These are phyloP conservation scores for Colletotrichum abscissum DNA, from an alignment of 2,329 filamentous ascomycete species.

Conservation along the genomic window DNA sequence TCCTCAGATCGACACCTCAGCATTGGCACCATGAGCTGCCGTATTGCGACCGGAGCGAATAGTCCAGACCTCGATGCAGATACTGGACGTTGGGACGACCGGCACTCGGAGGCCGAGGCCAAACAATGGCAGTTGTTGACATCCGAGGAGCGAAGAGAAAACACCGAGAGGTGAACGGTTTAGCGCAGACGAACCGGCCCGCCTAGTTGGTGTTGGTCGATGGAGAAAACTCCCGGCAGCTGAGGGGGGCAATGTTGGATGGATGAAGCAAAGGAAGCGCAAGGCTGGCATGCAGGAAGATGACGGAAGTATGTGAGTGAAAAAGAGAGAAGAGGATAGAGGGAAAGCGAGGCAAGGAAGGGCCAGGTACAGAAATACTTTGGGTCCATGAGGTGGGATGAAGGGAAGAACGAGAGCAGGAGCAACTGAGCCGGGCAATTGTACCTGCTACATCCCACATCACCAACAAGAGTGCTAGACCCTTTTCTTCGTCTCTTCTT, in stretches of 20 bases:
- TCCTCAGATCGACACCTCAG: background rate
- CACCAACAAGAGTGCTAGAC: background rate
- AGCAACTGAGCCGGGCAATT: background rate
- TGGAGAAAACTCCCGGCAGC: background rate
- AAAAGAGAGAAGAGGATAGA: background rate
- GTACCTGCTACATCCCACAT: slow-evolving; percentile 5
- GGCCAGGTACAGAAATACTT: background rate
- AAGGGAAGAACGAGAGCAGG: background rate
- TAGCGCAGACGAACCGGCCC: background rate
- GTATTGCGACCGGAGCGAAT: background rate
- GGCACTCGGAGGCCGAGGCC: slow-evolving; percentile 5
- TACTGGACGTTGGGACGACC: background rate
- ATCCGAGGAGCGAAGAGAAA: background rate
- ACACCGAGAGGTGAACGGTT: background rate
- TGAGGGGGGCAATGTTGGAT: background rate
- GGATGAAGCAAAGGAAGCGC: background rate
- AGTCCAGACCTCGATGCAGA: background rate
- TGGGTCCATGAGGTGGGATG: background rate
- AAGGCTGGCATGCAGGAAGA: background rate
- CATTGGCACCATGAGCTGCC: background rate
- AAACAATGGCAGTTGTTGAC: background rate
- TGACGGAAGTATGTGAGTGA: background rate
- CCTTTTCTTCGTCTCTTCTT: background rate
- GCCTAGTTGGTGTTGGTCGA: background rate
- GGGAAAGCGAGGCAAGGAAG: background rate